phyloP scores from a whole-genome alignment of 805 yeast species.

The Schizosaccharomyces lindneri region DNA sequence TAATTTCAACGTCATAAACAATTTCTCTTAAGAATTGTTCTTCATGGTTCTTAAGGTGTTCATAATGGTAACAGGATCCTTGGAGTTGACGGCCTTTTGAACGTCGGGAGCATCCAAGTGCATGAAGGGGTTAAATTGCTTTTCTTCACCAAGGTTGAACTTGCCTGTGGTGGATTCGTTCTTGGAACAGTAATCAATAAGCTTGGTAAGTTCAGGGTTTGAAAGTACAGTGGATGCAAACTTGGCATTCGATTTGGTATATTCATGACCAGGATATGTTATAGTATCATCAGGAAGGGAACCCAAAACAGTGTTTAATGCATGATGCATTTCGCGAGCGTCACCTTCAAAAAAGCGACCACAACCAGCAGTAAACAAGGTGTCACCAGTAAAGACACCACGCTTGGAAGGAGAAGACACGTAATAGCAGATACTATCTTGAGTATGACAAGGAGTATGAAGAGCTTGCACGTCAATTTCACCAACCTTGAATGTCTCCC shows the following conservation, averaged over 20 bases:
- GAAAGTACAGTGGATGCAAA: constrained; percentile 45
- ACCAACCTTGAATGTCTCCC: constrained; percentile 40
- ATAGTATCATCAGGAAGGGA: constrained; percentile 39
- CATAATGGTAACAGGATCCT: constrained; percentile 36
- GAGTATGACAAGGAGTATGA: constrained; percentile 95
- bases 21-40: constrained; percentile 18
- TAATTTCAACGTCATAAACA: neutral
- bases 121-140: constrained; percentile 72
- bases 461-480: constrained; percentile 46
- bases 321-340: constrained; percentile 51
- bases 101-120: constrained; percentile 36
- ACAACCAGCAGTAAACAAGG: constrained; percentile 80
- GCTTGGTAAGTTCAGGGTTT: constrained; percentile 23
- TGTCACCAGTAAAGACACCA: constrained; percentile 87
- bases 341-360: constrained; percentile 74
- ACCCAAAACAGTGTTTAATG: constrained; percentile 36
- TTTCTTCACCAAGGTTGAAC: constrained; percentile 68
- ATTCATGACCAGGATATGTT: constrained; percentile 91
- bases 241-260: constrained; percentile 56
- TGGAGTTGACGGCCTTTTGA: constrained; percentile 29
- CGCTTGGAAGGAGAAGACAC: constrained; percentile 32
- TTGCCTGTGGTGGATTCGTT: constrained; percentile 64
- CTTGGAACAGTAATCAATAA: constrained; percentile 25
- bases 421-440: constrained; percentile 78
- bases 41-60: constrained; percentile 49